Percentiles rank a stretch among this genome's conserved stretches.
phyloP scores from a whole-genome alignment of 257 asterid genomes.

The Solanum medicagineum region DNA sequence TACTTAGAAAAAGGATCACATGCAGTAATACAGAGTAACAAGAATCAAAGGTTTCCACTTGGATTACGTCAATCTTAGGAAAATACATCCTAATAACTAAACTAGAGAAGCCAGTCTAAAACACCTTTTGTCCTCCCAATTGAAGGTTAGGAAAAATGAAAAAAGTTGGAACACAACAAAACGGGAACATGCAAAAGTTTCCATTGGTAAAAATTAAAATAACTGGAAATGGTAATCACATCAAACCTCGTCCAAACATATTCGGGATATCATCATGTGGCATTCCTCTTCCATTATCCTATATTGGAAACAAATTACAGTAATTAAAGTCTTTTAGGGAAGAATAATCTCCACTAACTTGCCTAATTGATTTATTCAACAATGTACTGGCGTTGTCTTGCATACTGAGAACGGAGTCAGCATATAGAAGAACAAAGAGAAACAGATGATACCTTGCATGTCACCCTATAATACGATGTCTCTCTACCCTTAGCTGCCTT shows the following conservation, averaged over 20 bases:
- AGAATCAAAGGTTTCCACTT: neutral
- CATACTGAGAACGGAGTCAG: neutral
- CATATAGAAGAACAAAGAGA: neutral
- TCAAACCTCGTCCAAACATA: conserved; percentile 88
- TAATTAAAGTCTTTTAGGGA: conserved; percentile 2
- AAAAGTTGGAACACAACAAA: neutral
- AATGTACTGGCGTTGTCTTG: neutral
- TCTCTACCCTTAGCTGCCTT: conserved; percentile 71
- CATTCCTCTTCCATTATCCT: conserved; percentile 98
- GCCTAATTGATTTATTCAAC: neutral
- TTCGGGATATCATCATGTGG: conserved; percentile 93
- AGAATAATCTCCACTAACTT: neutral
- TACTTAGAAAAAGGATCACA: conserved; percentile 6
- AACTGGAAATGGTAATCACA: neutral
- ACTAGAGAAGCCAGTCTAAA: neutral
- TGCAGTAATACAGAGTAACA: neutral
- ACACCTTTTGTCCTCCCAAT: neutral
- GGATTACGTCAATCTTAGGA: neutral
- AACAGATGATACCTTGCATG: conserved; percentile 52
- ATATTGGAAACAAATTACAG: conserved; percentile 11
- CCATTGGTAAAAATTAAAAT: neutral
- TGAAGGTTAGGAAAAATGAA: neutral
- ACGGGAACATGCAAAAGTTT: neutral
- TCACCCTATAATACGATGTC: conserved; percentile 64
- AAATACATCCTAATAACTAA: neutral